phyloP scores from a whole-genome alignment of 2,329 filamentous ascomycete genomes.

The Scedosporium apiospermum region DNA sequence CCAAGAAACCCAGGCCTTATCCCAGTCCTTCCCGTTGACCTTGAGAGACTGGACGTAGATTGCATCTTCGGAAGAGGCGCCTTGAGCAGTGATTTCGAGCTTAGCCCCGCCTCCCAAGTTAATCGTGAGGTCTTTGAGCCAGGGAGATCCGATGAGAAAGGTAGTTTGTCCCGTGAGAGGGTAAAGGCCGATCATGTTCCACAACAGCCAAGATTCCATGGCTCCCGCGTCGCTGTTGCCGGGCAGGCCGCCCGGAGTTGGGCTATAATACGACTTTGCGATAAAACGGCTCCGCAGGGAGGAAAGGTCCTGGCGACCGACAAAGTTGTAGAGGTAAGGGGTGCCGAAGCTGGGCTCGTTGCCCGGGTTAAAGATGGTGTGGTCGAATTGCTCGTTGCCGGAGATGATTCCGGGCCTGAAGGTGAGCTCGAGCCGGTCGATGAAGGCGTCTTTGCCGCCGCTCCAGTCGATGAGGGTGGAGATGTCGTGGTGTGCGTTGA shows the following conservation, averaged over 20 bases:
- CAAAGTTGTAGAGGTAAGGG: conserved; percentile 62
- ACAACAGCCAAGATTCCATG: conserved; percentile 62
- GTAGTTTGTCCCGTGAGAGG: conserved; percentile 60
- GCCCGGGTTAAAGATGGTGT: conserved; percentile 56
- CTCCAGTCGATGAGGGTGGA: conserved; percentile 39
- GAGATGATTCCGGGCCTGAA: conserved; percentile 40
- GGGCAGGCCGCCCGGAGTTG: conserved; percentile 47
- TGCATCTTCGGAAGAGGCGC: conserved; percentile 23
- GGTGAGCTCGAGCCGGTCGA: conserved; percentile 48
- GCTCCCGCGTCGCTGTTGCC: conserved; percentile 64
- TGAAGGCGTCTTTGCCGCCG: conserved; percentile 47
- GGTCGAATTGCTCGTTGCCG: conserved; percentile 32
- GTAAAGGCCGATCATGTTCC: conserved; percentile 60
- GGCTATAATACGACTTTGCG: conserved; percentile 49
- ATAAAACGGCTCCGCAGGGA: conserved; percentile 49
- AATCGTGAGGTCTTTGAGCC: conserved; percentile 51
- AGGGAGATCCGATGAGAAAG: conserved; percentile 56
- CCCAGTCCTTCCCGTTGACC: conserved; percentile 55
- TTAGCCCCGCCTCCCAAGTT: conserved; percentile 43
- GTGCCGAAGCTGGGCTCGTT: conserved; percentile 60
- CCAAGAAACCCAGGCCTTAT: conserved; percentile 57
- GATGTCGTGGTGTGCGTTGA: conserved; percentile 64
- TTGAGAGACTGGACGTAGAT: conserved; percentile 57
- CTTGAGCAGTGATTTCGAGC: conserved; percentile 45
- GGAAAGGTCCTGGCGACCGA: conserved; percentile 50